A percentile compares a stretch with the other conserved stretches of the same genome.
Conservation (phyloP, 2,329 filamentous ascomycete genomes). For the Colletotrichum eleusines region DNA sequence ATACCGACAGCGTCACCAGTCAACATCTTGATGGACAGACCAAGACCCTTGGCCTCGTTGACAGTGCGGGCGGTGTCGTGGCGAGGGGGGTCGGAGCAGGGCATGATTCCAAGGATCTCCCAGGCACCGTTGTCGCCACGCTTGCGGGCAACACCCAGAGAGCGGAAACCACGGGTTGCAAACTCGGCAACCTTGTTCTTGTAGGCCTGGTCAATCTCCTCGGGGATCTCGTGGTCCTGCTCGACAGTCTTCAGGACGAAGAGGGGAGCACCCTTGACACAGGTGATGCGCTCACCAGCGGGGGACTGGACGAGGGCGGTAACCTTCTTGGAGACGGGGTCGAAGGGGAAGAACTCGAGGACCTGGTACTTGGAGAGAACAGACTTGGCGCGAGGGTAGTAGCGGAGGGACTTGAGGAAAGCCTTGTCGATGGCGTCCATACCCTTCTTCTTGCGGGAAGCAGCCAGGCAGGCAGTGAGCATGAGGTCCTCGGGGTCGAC, state of each 20-base stretch:
- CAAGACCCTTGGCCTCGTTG: slow-evolving; percentile 87
- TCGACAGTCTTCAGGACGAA: slow-evolving; percentile 90
- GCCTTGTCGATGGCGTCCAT: slow-evolving; percentile 96
- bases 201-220: slow-evolving; percentile 83
- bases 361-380: slow-evolving; percentile 88
- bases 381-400: slow-evolving; percentile 85
- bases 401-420: slow-evolving; percentile 87
- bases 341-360: slow-evolving; percentile 87
- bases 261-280: slow-evolving; percentile 91
- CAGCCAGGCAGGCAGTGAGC: slow-evolving; percentile 90
- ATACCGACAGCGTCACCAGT: slow-evolving; percentile 96
- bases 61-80: slow-evolving; percentile 92
- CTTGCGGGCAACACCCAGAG: slow-evolving; percentile 93
- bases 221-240: slow-evolving; percentile 83
- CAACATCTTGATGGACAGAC: slow-evolving; percentile 95
- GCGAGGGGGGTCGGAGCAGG: slow-evolving; percentile 90
- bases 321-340: slow-evolving; percentile 95
- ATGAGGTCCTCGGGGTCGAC: slow-evolving; percentile 90
- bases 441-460: slow-evolving; percentile 94
- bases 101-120: slow-evolving; percentile 96
- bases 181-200: slow-evolving; percentile 89
- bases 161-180: slow-evolving; percentile 92
- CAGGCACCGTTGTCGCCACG: slow-evolving; percentile 78
- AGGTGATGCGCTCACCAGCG: slow-evolving; percentile 85
- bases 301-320: slow-evolving; percentile 85